phyloP scores from a whole-genome alignment of 2,329 filamentous ascomycete species.

The Colletotrichum lindemuthianum region DNA sequence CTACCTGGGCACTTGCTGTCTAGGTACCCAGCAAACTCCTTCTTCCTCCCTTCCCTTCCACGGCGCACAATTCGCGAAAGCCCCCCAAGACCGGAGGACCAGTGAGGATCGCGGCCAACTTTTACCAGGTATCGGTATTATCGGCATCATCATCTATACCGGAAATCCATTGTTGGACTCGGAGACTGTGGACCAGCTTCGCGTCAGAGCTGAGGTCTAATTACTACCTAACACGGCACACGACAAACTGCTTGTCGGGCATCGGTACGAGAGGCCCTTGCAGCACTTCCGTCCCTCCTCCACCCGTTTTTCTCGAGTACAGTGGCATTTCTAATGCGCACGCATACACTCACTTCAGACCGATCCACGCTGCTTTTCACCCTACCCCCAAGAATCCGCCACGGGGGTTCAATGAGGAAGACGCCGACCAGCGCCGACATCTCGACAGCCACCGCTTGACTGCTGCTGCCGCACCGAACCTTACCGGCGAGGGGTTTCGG shows the following conservation, averaged over 20 bases:
- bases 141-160: not conserved
- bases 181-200: not conserved
- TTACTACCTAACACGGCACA: not conserved
- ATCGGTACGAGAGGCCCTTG: constrained; percentile 29
- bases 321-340: constrained; percentile 38
- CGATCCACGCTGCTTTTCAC: constrained; percentile 26
- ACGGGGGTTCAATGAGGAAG: constrained; percentile 25
- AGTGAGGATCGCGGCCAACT: constrained; percentile 12
- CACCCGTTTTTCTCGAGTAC: constrained; percentile 35
- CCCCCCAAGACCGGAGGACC: constrained; percentile 3
- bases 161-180: not conserved
- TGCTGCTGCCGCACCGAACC: not conserved
- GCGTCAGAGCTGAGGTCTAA: not conserved
- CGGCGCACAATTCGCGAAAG: constrained; percentile 21
- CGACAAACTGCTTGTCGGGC: constrained; percentile 17
- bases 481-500: not conserved
- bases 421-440: constrained; percentile 9
- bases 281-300: constrained; percentile 25
- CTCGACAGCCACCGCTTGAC: constrained; percentile 1
- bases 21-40: constrained; percentile 2
- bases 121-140: constrained; percentile 16
- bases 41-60: constrained; percentile 32
- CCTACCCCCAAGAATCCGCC: constrained; percentile 21
- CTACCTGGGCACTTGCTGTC: constrained; percentile 10
- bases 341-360: constrained; percentile 24